phyloP scores from a whole-genome alignment of 2,329 filamentous ascomycete genomes.

The Tolypocladium ovalisporum region DNA sequence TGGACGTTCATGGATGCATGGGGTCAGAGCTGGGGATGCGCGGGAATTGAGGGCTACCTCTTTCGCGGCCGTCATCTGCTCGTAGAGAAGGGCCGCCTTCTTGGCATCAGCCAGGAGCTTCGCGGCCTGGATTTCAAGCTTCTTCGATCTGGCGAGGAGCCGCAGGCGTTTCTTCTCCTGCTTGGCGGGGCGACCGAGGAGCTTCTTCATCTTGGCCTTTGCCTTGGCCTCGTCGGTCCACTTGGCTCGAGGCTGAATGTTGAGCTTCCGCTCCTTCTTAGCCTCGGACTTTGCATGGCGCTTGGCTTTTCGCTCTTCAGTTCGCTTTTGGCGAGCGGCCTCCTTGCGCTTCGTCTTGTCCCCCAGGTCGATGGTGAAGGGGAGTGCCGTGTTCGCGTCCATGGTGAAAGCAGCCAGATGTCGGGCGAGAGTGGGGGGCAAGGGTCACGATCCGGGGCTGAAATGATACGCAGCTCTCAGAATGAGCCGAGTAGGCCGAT shows the following conservation, averaged over 20 bases:
- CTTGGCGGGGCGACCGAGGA: constrained; percentile 16
- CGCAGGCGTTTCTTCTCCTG: constrained; percentile 26
- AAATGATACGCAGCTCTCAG: neutral
- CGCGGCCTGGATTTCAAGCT: constrained; percentile 27
- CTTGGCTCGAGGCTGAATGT: constrained; percentile 19
- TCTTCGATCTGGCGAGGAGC: constrained; percentile 23
- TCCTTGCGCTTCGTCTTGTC: neutral
- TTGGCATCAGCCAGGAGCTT: constrained; percentile 30
- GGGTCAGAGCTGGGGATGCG: neutral
- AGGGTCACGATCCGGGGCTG: neutral
- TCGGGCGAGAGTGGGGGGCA: neutral
- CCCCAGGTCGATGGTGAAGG: neutral
- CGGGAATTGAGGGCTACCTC: constrained; percentile 4
- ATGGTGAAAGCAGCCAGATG: neutral
- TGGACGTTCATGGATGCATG: neutral
- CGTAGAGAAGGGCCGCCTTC: constrained; percentile 17
- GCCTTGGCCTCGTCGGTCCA: constrained; percentile 21
- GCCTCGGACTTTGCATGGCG: constrained; percentile 22
- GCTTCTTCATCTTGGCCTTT: constrained; percentile 18
- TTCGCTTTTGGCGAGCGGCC: constrained; percentile 3
- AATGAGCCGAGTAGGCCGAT: neutral
- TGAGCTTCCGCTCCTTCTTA: constrained; percentile 21
- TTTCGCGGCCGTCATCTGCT: constrained; percentile 9
- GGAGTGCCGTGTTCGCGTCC: neutral
- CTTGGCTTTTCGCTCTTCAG: constrained; percentile 23